phyloP scores from a whole-genome alignment of 2,329 filamentous ascomycete genomes.

The Parascedosporium putredinis region DNA sequence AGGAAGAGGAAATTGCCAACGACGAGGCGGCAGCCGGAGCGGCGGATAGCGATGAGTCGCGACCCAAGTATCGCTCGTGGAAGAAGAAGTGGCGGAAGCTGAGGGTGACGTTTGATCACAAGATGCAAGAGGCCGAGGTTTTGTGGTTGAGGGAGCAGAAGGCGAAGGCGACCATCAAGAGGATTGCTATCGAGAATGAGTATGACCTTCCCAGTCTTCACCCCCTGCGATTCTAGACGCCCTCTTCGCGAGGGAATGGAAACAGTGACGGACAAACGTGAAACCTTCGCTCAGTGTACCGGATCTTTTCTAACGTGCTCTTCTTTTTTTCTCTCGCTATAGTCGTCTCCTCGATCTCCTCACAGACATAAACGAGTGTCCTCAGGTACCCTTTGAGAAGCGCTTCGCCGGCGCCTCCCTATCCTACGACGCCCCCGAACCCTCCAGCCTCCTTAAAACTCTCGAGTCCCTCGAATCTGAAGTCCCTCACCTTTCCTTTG shows the following conservation, averaged over 20 bases:
- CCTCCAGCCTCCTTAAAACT: slow-evolving; percentile 34
- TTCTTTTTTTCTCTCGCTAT: slow-evolving; percentile 12
- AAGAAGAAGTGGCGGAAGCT: slow-evolving; percentile 97
- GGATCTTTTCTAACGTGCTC: not conserved
- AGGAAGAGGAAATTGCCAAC: too few relatives aligned
- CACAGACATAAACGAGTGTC: slow-evolving; percentile 76
- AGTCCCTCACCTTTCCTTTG: slow-evolving; percentile 40
- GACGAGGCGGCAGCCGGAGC: slow-evolving; percentile 23
- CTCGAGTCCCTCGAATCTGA: slow-evolving; percentile 39
- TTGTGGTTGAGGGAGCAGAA: slow-evolving; percentile 74
- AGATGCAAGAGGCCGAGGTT: slow-evolving; percentile 71
- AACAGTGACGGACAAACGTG: too few relatives aligned
- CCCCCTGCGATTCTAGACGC: slow-evolving; percentile 8
- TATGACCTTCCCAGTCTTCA: slow-evolving; percentile 33
- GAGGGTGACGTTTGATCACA: slow-evolving; percentile 66
- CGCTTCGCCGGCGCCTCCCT: slow-evolving; percentile 50
- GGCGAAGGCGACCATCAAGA: slow-evolving; percentile 68
- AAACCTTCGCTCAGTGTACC: too few relatives aligned
- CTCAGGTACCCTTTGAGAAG: slow-evolving; percentile 64
- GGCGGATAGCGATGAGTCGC: slow-evolving; percentile 28
- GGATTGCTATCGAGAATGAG: slow-evolving; percentile 88
- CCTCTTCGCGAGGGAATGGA: not conserved
- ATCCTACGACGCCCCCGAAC: slow-evolving; percentile 20
- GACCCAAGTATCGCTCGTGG: slow-evolving; percentile 47
- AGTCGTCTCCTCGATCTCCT: slow-evolving; percentile 85